Base-by-base conservation (phyloP, 1,284 basidiomycete species). In the Cutaneotrichosporon sp. region DNA sequence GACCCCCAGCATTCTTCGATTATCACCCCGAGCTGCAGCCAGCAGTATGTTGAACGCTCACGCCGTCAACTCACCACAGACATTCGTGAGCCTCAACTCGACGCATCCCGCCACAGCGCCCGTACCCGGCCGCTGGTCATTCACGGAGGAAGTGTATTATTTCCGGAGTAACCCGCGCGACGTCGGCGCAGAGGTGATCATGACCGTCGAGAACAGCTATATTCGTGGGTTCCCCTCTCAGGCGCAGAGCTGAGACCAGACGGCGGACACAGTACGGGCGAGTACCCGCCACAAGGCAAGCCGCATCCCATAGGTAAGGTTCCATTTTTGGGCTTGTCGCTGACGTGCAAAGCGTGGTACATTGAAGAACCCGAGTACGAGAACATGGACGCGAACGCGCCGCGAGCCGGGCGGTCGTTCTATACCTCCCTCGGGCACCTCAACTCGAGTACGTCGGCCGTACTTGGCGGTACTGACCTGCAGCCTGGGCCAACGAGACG, bases 371-470 rank as follows among this genome's bases (percentile, higher is more conserved):
- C 84, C 8, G 79, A 81, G 17, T 85, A 84, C 1, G 79, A 72
- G 4, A 69, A 80, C 54, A 67, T 66, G 0, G 13, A 46, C 14
- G 37, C 52, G 5, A 59, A 55, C 12, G 77, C 75, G 3, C 72
- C 70, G 1, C 73, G 75, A 18, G 78, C 82, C 1, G 88, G 87
- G 15, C 79, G 87, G 39, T 86, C 85, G 58, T 90, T 86, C 74
- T 90, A 88, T 70, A 89, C 88, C 0, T 83, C 83, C 53, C 77
- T 90, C 1, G 87, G 87, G 1, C 88, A 90, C 66, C 69, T 82
- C 52, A 84, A 82, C 62, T 80, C 84, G 62, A 88, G 71, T 72
- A 37, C 39, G 37, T 51, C 8, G 18, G 14, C 17, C 22, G 15
- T 3, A 12, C 40, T 8, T 20, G 9, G 5, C 1, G 21, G 35